These are phyloP conservation scores for Debaryomycetaceae sp. DNA, from an alignment of 1,139 yeast genomes.

Conservation along the genomic window DNA sequence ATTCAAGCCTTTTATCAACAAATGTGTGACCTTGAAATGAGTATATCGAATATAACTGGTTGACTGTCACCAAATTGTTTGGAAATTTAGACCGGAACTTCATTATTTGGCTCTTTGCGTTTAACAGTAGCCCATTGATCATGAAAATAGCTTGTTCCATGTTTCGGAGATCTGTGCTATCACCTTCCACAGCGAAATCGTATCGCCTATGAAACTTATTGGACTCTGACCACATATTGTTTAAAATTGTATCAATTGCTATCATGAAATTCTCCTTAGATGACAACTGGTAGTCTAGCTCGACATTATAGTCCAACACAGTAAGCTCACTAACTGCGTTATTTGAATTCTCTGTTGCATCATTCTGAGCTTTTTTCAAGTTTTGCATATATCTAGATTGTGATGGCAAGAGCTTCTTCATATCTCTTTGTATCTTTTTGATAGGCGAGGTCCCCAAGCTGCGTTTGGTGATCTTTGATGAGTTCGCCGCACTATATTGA, in stretches of 20 bases:
- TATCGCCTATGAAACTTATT: conserved; percentile 23
- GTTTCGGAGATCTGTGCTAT: conserved; percentile 5
- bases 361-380: conserved; percentile 8
- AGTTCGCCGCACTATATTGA: conserved; percentile 41
- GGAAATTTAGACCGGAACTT: conserved; percentile 35
- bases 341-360: conserved; percentile 6
- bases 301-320: conserved; percentile 35
- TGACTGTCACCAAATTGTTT: conserved; percentile 31
- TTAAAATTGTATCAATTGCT: conserved; percentile 33
- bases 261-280: conserved; percentile 26
- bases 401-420: conserved; percentile 25
- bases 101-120: conserved; percentile 36
- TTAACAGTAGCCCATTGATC: conserved; percentile 32
- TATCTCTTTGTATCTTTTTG: conserved; percentile 19
- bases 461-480: conserved; percentile 31
- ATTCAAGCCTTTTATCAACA: conserved; percentile 41
- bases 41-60: conserved; percentile 42
- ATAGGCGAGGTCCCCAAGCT: conserved; percentile 19
- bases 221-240: conserved; percentile 41
- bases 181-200: conserved; percentile 13
- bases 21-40: conserved; percentile 40
- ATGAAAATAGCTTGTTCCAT: conserved; percentile 32
- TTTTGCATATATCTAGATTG: conserved; percentile 22
- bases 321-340: conserved; percentile 12
- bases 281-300: conserved; percentile 38